These are phyloP conservation scores for Chlorencoelia australis DNA, from an alignment of 2,329 filamentous ascomycete species.

Conservation along the genomic window DNA sequence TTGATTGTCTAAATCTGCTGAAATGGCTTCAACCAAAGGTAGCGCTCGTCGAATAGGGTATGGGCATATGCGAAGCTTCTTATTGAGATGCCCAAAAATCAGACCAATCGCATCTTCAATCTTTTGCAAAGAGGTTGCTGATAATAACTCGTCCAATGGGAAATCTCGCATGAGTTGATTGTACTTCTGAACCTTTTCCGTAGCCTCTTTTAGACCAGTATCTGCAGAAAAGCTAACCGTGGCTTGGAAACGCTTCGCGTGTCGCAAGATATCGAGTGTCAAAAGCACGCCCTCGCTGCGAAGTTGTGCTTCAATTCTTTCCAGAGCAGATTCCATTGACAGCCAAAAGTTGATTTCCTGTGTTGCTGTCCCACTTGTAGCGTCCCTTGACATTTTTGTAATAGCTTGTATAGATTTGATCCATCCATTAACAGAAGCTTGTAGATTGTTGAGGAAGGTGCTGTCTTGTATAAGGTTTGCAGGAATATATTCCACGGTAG, in stretches of 20 bases:
- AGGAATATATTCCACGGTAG: constrained; percentile 71
- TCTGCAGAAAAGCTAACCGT: constrained; percentile 95
- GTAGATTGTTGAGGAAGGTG: constrained; percentile 84
- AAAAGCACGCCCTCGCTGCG: constrained; percentile 79
- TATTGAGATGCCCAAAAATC: constrained; percentile 93
- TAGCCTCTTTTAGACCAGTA: constrained; percentile 90
- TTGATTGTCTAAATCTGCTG: constrained; percentile 78
- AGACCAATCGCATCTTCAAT: constrained; percentile 79
- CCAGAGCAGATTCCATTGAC: constrained; percentile 88
- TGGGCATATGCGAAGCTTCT: constrained; percentile 91
- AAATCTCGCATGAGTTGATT: constrained; percentile 99
- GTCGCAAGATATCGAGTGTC: constrained; percentile 89
- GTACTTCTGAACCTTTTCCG: constrained; percentile 95
- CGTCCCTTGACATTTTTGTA: constrained; percentile 86
- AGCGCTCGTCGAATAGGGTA: constrained; percentile 89
- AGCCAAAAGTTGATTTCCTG: constrained; percentile 99
- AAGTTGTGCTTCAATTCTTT: constrained; percentile 83
- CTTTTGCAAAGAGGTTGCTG: constrained; percentile 80
- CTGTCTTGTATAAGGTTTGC: constrained; percentile 72
- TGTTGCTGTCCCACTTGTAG: constrained; percentile 65
- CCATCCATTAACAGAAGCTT: constrained; percentile 92
- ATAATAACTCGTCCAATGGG: constrained; percentile 86
- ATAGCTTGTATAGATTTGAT: constrained; percentile 97
- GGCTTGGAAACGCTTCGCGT: constrained; percentile 95
- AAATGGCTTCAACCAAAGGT: constrained; percentile 93